phyloP scores from a whole-genome alignment of 306 rosid genomes.

The Prinsepia uniflora region DNA sequence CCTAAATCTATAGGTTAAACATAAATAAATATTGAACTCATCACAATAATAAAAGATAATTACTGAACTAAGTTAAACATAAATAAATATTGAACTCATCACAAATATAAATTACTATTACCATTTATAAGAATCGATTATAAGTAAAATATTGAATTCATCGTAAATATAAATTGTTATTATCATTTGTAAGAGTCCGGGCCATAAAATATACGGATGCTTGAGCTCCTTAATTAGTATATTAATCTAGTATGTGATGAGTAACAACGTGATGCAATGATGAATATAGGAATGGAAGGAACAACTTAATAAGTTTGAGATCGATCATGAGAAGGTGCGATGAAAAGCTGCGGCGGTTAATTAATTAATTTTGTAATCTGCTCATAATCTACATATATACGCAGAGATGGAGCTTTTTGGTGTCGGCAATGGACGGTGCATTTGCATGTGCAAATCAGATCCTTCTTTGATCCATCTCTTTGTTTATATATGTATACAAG shows the following conservation, averaged over 20 bases:
- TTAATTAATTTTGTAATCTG: background rate
- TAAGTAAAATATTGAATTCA: too few relatives aligned
- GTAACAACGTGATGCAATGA: conserved; percentile 21
- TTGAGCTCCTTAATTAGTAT: too few relatives aligned
- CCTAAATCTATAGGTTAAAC: too few relatives aligned
- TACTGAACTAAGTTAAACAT: too few relatives aligned
- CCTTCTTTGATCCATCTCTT: conserved; percentile 6
- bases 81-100: too few relatives aligned
- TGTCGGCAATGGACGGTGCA: conserved; percentile 7
- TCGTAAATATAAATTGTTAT: too few relatives aligned
- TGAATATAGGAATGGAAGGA: background rate
- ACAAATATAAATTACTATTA: too few relatives aligned
- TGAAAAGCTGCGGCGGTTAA: background rate
- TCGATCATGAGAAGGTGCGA: background rate
- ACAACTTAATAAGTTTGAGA: conserved; percentile 1
- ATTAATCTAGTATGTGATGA: background rate
- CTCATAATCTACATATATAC: background rate
- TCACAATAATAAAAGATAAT: too few relatives aligned
- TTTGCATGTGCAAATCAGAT: conserved; percentile 7
- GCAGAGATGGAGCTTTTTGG: background rate
- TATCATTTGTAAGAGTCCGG: too few relatives aligned
- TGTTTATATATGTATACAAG: background rate
- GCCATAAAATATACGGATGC: too few relatives aligned
- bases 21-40: too few relatives aligned
- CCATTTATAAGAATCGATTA: too few relatives aligned